Conservation (phyloP, 768 basidiomycete species). For the Agaricus bisporus region DNA sequence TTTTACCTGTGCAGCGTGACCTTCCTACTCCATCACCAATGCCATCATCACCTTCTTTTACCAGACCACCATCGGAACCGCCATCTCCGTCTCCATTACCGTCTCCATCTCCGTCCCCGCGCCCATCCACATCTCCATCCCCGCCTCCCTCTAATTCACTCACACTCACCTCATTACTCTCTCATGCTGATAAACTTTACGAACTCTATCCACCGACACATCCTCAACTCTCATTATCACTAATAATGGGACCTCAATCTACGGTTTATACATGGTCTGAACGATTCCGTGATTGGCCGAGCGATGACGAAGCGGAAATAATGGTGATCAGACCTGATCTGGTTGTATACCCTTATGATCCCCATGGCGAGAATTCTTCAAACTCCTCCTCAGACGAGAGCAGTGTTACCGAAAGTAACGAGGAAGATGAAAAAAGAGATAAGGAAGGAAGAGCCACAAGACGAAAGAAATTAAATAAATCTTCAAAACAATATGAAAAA, state of each 20-base stretch:
- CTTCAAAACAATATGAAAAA: constrained; percentile 7
- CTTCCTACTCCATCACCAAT: neutral
- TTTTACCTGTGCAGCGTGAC: neutral
- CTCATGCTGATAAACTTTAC: constrained; percentile 53
- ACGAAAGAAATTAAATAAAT: constrained; percentile 17
- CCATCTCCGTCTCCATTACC: neutral
- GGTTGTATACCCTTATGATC: constrained; percentile 45
- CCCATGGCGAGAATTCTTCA: neutral
- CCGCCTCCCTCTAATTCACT: constrained; percentile 15
- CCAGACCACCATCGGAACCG: neutral
- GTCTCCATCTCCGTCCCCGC: neutral
- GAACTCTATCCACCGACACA: constrained; percentile 54
- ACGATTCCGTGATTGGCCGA: constrained; percentile 31
- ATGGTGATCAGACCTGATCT: constrained; percentile 51
- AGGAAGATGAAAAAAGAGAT: constrained; percentile 7
- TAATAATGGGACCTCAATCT: constrained; percentile 76
- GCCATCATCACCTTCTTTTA: neutral
- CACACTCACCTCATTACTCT: constrained; percentile 46
- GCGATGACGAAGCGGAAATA: constrained; percentile 52
- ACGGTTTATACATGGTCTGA: constrained; percentile 73
- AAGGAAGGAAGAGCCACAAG: constrained; percentile 11
- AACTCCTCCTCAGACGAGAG: constrained; percentile 16
- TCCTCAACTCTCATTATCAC: constrained; percentile 42
- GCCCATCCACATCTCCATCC: neutral
- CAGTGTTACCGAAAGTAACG: constrained; percentile 9